Conservation (phyloP, 805 yeast species). For the Cyberlindnera subsufficiens region DNA sequence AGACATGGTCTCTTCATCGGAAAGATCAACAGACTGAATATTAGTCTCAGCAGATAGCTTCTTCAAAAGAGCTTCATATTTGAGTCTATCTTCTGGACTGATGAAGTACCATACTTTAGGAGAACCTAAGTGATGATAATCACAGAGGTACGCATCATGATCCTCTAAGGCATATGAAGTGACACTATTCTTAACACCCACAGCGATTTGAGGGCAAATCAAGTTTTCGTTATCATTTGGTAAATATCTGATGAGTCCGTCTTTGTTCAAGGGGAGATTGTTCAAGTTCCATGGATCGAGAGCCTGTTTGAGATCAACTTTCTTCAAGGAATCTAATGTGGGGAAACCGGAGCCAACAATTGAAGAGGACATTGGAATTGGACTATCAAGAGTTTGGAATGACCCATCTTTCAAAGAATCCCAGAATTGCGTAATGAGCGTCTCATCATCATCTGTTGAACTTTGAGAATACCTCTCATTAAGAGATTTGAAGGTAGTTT, state of each 20-base stretch:
- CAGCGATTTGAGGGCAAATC: slow-evolving; percentile 37
- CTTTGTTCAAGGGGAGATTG: slow-evolving; percentile 44
- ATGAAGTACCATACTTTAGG: slow-evolving; percentile 55
- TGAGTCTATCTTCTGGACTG: slow-evolving; percentile 47
- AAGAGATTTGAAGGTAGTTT: no score
- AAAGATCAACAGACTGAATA: not conserved
- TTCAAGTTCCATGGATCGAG: slow-evolving; percentile 50
- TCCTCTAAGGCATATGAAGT: slow-evolving; percentile 59
- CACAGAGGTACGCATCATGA: slow-evolving; percentile 47
- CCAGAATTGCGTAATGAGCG: slow-evolving; percentile 19
- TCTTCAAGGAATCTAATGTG: slow-evolving; percentile 13
- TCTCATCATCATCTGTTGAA: slow-evolving; percentile 11
- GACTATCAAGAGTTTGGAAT: slow-evolving; percentile 32
- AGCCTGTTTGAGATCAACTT: not conserved
- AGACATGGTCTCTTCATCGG: slow-evolving; percentile 2
- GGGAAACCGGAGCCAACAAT: slow-evolving; percentile 37
- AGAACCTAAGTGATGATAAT: slow-evolving; percentile 52
- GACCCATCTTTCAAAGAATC: slow-evolving; percentile 24
- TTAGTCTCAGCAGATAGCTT: not conserved
- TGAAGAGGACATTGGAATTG: slow-evolving; percentile 26
- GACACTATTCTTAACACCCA: slow-evolving; percentile 49
- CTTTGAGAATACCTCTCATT: no score
- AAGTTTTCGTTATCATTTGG: slow-evolving; percentile 38
- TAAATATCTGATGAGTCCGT: slow-evolving; percentile 41
- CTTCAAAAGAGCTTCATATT: slow-evolving; percentile 53